phyloP scores from a whole-genome alignment of 768 basidiomycete species.

The Pleurotus salmoneostramineus region DNA sequence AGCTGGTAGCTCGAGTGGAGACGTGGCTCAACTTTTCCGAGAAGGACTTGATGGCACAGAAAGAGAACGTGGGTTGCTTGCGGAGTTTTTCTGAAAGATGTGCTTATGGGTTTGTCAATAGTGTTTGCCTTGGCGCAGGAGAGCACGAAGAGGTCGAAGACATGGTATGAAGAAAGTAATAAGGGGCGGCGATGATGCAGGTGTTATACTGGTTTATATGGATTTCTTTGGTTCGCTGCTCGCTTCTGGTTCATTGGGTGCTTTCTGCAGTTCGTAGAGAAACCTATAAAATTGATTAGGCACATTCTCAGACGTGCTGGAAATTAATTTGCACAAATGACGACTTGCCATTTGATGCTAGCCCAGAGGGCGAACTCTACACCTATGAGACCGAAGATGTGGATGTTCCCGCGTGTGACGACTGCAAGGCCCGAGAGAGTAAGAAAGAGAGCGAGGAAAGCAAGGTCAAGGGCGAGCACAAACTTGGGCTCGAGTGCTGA shows the following conservation, averaged over 20 bases:
- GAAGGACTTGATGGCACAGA: conserved; percentile 94
- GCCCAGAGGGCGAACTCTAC: conserved; percentile 73
- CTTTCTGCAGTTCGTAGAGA: conserved; percentile 54
- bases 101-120: conserved; percentile 23
- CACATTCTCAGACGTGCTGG: too few relatives aligned
- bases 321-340: too few relatives aligned
- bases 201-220: conserved; percentile 22
- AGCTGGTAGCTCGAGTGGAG: conserved; percentile 46
- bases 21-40: conserved; percentile 70
- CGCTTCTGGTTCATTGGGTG: conserved; percentile 17
- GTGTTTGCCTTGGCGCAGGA: conserved; percentile 88
- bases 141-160: conserved; percentile 69
- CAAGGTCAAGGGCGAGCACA: conserved; percentile 56
- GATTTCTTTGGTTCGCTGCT: conserved; percentile 25
- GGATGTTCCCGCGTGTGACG: conserved; percentile 60
- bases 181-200: conserved; percentile 40
- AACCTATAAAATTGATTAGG: conserved; percentile 42
- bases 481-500: conserved; percentile 74
- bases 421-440: conserved; percentile 57
- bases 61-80: conserved; percentile 69
- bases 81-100: background rate
- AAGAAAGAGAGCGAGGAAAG: conserved; percentile 53
- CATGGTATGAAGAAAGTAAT: conserved; percentile 80
- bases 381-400: conserved; percentile 61
- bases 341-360: conserved; percentile 72